A percentile compares a stretch with the other conserved stretches of the same genome.
These are phyloP conservation scores for Leersia perrieri DNA, from an alignment of 176 grass and related monocot species.

Conservation along the genomic window DNA sequence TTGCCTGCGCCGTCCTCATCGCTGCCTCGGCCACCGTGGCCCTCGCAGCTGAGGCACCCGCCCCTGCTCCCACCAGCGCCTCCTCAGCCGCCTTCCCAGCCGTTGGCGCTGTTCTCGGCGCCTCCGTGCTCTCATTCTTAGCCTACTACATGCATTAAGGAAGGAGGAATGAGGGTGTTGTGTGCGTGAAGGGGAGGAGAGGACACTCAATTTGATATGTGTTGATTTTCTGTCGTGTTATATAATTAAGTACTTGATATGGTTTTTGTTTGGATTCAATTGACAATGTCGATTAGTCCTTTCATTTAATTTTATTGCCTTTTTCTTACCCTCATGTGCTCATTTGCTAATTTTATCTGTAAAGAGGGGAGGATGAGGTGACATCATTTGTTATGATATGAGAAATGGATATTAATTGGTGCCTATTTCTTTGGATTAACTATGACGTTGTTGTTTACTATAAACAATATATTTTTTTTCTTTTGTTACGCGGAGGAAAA, in stretches of 20 bases:
- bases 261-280: conserved; percentile 11
- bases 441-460: not conserved
- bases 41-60: conserved; percentile 59
- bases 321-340: conserved; percentile 7
- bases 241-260: not conserved
- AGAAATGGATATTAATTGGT: conserved; percentile 29
- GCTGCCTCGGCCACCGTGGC: conserved; percentile 58
- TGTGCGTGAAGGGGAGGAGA: not conserved
- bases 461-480: not conserved
- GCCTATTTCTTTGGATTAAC: not conserved
- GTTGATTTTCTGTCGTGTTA: not conserved
- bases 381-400: conserved; percentile 13
- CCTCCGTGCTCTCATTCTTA: conserved; percentile 77
- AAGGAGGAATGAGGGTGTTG: not conserved
- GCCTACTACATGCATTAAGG: conserved; percentile 69
- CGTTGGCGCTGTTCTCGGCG: conserved; percentile 42
- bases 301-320: conserved; percentile 15
- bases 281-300: conserved; percentile 32
- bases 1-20: conserved; percentile 66
- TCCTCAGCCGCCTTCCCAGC: conserved; percentile 43
- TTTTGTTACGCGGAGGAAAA: not conserved
- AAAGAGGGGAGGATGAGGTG: conserved; percentile 14
- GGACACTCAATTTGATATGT: not conserved
- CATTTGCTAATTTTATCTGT: not conserved
- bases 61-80: conserved; percentile 51